Evolutionary conservation across 306 rosid genomes (phyloP).

Genomic region (Acmispon strigosus): DNA sequence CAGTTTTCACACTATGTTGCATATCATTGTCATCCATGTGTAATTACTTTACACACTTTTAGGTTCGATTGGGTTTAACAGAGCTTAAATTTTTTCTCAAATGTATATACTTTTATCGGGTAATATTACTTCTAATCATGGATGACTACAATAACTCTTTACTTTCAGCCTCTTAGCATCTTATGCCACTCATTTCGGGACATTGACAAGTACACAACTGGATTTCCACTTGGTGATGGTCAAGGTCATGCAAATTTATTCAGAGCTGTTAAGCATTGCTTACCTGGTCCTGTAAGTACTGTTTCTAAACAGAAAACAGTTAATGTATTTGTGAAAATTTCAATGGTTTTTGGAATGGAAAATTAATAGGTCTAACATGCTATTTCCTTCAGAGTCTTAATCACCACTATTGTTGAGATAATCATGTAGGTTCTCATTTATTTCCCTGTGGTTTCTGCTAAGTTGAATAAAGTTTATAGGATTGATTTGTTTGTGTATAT

Average conservation of each 20-base stretch:
- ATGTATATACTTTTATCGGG: background rate
- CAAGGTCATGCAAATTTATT: slow-evolving; percentile 79
- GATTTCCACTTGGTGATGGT: slow-evolving; percentile 86
- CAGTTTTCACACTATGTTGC: background rate
- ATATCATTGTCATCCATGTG: background rate
- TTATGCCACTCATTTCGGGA: slow-evolving; percentile 90
- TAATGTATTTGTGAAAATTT: background rate
- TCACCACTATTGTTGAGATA: background rate
- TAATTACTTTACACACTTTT: slow-evolving; percentile 2
- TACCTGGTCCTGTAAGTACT: slow-evolving; percentile 95
- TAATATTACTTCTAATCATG: slow-evolving; percentile 5
- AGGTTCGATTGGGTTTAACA: background rate
- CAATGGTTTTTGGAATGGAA: background rate
- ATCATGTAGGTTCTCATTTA: slow-evolving; percentile 1
- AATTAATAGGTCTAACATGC: background rate
- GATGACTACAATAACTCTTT: background rate
- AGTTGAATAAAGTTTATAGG: background rate
- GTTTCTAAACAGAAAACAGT: background rate
- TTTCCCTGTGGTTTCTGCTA: background rate
- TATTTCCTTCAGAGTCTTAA: background rate
- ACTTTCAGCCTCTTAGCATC: slow-evolving; percentile 85
- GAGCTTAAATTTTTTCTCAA: background rate
- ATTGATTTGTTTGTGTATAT: background rate
- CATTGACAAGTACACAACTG: slow-evolving; percentile 75
- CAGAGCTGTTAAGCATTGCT: slow-evolving; percentile 74